Evolutionary conservation across 2,329 filamentous ascomycete genomes (phyloP), one percentile per base, ranked within the genome.

Genomic region (Lasiodiplodia sp.): DNA sequence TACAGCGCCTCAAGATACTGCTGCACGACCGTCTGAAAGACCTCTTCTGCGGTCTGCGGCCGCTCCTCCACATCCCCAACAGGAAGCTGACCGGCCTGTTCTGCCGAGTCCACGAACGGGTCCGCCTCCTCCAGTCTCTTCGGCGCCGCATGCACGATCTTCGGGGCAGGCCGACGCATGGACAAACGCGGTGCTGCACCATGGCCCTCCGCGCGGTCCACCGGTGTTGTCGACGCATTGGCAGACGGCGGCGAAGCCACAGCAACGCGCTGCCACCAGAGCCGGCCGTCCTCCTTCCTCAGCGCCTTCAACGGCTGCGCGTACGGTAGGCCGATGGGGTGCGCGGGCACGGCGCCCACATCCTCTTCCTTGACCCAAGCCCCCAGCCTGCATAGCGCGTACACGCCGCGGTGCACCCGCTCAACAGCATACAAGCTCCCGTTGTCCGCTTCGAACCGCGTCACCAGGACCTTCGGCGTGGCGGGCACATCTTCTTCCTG

Each of bases 401-500:
- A 94, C 3, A 91, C 81, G 0, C 86, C 85, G 57, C 81, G 78
- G 18, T 84, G 81, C 44, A 92, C 87, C 28, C 87, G 85, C 80
- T 94, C 92, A 38, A 94, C 92, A 67, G 89, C 88, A 92, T 94
- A 97, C 2, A 98, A 78, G 0, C 90, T 87, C 80, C 92, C 92
- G 71, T 92, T 92, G 71, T 95, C 76, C 8, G 72, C 70, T 52
- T 78, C 77, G 49, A 75, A 66, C 7, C 75, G 73, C 51, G 78
- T 78, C 67, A 81, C 72, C 37, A 81, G 77, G 34, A 81, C 72
- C 60, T 72, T 76, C 2, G 74, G 68, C 10, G 52, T 21, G 23
- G 51, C 57, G 7, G 40, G 28, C 11, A 18, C 18, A 31, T 40
- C 37, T 47, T 21, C 44, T n/a, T 34, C 31, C 31, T 47, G 18